Evolutionary conservation across 2,329 filamentous ascomycete species (phyloP).

Genomic region (Microascus cirrosus): DNA sequence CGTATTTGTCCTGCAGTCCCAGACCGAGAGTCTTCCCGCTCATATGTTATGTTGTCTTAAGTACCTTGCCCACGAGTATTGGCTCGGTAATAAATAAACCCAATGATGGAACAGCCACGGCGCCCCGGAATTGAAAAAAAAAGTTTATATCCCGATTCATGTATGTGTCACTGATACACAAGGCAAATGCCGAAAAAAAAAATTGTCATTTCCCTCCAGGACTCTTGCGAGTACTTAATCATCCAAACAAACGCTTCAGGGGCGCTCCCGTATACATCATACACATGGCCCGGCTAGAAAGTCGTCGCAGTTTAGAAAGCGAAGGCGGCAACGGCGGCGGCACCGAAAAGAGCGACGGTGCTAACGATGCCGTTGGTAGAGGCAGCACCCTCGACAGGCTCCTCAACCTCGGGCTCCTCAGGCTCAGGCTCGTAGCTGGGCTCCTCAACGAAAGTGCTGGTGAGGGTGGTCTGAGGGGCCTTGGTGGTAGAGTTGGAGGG

Average conservation of each 20-base stretch:
- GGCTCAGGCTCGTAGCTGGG: constrained; percentile 8
- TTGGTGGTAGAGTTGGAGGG: constrained; percentile 13
- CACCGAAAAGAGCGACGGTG: constrained; percentile 3
- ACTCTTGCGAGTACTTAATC: not conserved
- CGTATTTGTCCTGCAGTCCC: not conserved
- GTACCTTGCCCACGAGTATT: not conserved
- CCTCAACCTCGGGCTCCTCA: not conserved
- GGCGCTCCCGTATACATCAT: not conserved
- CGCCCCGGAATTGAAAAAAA: not conserved
- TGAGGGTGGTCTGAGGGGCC: constrained; percentile 4
- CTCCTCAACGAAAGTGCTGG: constrained; percentile 9
- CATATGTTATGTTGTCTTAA: not conserved
- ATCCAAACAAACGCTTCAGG: not conserved
- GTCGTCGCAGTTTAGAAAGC: constrained; percentile 1
- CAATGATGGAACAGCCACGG: constrained; percentile 1
- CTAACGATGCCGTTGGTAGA: constrained; percentile 1
- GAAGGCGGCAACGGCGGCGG: constrained; percentile 4
- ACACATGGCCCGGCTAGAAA: not conserved
- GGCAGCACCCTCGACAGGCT: constrained; percentile 6
- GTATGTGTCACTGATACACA: not conserved
- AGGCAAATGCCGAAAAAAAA: not conserved
- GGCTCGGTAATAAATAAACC: not conserved
- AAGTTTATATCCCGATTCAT: not conserved
- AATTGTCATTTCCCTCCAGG: too few species aligned
- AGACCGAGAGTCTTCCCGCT: not conserved